Evolutionary conservation across 164 flowering plant genomes (phyloP).

Genomic region (Buxus sempervirens): DNA sequence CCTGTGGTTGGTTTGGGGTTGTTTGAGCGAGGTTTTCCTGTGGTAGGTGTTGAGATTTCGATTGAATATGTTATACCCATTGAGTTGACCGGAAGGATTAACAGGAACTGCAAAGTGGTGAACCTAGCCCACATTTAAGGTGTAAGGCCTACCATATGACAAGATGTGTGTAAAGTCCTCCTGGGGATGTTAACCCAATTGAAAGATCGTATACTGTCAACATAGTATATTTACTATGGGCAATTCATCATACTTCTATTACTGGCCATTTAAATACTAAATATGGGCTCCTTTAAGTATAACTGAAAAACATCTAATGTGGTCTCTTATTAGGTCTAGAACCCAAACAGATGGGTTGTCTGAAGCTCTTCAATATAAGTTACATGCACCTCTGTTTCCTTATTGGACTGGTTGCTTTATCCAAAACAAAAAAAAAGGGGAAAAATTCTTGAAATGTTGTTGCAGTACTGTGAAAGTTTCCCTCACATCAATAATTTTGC

Average conservation of each 20-base stretch:
- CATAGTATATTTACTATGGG: not conserved
- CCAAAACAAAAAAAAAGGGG: too few species aligned
- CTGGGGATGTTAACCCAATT: not conserved
- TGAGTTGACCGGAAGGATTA: not conserved
- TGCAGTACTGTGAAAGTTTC: too few species aligned
- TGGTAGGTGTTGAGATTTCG: conserved; percentile 41
- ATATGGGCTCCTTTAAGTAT: not conserved
- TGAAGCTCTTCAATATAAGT: not conserved
- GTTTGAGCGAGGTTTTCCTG: conserved; percentile 85
- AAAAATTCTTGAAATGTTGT: too few species aligned
- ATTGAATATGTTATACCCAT: not conserved
- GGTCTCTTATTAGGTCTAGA: not conserved
- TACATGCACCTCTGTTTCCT: not conserved
- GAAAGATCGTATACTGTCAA: not conserved
- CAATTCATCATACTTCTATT: not conserved
- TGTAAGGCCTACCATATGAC: not conserved
- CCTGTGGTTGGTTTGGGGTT: conserved; percentile 96
- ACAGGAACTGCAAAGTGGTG: not conserved
- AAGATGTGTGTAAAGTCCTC: not conserved
- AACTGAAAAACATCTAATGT: not conserved
- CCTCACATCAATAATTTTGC: not conserved
- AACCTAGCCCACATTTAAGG: not conserved
- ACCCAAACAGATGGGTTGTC: conserved; percentile 1
- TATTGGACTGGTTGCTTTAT: not conserved
- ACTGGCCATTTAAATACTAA: not conserved